phyloP scores from a whole-genome alignment of 345 rosid genomes.

The Populus euphratica region DNA sequence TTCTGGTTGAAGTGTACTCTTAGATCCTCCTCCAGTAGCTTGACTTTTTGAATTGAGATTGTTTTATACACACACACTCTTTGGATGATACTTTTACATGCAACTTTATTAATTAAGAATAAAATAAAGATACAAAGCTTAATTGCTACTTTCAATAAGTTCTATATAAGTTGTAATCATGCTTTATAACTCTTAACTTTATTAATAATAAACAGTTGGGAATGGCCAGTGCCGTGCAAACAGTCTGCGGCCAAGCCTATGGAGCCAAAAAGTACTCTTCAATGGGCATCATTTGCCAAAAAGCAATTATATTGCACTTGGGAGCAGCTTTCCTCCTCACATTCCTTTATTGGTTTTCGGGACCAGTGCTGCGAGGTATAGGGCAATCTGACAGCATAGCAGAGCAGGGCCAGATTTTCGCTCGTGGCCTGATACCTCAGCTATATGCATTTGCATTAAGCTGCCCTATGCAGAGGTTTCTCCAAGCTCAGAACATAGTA shows the following conservation, averaged over 20 bases:
- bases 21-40: background rate
- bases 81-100: background rate
- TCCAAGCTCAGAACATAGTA: slow-evolving; percentile 94
- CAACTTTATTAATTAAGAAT: background rate
- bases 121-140: background rate
- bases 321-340: slow-evolving; percentile 69
- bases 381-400: slow-evolving; percentile 69
- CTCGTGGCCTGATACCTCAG: slow-evolving; percentile 74
- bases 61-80: too few relatives aligned
- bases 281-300: slow-evolving; percentile 86
- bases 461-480: slow-evolving; percentile 87
- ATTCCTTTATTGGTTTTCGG: slow-evolving; percentile 65
- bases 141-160: background rate
- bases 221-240: slow-evolving; percentile 97
- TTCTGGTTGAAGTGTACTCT: background rate
- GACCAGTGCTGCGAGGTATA: slow-evolving; percentile 45
- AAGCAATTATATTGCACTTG: slow-evolving; percentile 77
- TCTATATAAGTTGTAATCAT: background rate
- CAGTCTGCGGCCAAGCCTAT: slow-evolving; percentile 93
- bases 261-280: slow-evolving; percentile 68
- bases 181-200: background rate
- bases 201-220: slow-evolving; percentile 51
- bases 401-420: slow-evolving; percentile 62
- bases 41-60: too few relatives aligned
- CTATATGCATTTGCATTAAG: slow-evolving; percentile 71